These are phyloP conservation scores for Acanthamoeba triangularis DNA, from an alignment of 208 protist species.

Conservation along the genomic window DNA sequence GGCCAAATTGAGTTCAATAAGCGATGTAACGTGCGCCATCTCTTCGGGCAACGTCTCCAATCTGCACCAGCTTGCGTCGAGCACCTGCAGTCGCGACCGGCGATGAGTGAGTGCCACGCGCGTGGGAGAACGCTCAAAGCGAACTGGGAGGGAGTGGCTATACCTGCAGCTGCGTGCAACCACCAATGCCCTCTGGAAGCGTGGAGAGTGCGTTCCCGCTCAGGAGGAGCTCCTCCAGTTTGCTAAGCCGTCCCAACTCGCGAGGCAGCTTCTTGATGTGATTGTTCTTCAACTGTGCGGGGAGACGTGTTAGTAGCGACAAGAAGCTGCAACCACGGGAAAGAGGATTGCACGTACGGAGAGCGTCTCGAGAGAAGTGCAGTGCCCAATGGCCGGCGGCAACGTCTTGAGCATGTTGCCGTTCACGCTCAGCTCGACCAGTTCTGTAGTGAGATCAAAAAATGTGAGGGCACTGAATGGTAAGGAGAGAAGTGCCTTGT, in stretches of 20 bases:
- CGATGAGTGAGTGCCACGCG: not conserved
- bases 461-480: not conserved
- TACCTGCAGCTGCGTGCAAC: constrained; percentile 1
- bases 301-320: not conserved
- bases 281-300: constrained; percentile 44
- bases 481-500: not conserved
- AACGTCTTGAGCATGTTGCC: not conserved
- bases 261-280: constrained; percentile 26
- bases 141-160: not conserved
- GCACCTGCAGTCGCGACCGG: not conserved
- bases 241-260: not conserved
- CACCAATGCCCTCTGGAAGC: not conserved
- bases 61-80: constrained; percentile 16
- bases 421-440: constrained; percentile 25
- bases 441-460: not conserved
- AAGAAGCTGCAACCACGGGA: not conserved
- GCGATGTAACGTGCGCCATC: not conserved
- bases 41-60: not conserved
- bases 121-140: not conserved
- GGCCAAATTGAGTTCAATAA: not conserved
- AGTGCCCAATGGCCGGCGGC: not conserved
- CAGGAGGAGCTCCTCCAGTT: not conserved
- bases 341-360: not conserved
- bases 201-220: not conserved
- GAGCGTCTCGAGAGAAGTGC: not conserved